phyloP scores from a whole-genome alignment of 2,329 filamentous ascomycete genomes.

The Colletotrichum sp. region DNA sequence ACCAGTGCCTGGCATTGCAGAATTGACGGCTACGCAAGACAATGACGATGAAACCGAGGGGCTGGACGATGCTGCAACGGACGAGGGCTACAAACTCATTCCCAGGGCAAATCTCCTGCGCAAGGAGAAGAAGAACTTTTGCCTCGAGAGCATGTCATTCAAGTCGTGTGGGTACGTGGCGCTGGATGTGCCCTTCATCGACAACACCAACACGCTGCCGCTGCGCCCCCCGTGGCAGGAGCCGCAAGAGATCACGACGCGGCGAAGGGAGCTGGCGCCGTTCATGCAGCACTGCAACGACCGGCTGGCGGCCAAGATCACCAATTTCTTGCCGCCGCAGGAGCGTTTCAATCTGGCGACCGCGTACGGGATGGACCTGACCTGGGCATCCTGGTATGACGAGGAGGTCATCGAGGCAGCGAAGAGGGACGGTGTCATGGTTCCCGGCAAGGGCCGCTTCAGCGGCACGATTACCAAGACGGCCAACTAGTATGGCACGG shows the following conservation, averaged over 20 bases:
- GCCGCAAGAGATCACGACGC: not conserved
- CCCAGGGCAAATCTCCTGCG: constrained; percentile 26
- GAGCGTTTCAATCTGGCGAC: constrained; percentile 34
- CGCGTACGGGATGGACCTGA: constrained; percentile 39
- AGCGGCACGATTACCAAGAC: constrained; percentile 34
- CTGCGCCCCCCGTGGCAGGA: constrained; percentile 17
- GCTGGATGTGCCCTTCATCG: constrained; percentile 40
- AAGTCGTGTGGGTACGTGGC: constrained; percentile 67
- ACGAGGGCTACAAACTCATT: constrained; percentile 23
- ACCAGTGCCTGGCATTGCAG: constrained; percentile 36
- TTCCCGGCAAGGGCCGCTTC: constrained; percentile 45
- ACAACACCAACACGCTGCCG: constrained; percentile 40
- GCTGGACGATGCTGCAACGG: not conserved
- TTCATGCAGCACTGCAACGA: constrained; percentile 43
- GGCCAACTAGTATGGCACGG: not conserved
- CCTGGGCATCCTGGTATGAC: constrained; percentile 42
- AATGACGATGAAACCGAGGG: not conserved
- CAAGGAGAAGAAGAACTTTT: constrained; percentile 31
- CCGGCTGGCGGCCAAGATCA: constrained; percentile 38
- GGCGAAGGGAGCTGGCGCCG: constrained; percentile 17
- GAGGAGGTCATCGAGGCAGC: constrained; percentile 35
- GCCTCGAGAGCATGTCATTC: constrained; percentile 50
- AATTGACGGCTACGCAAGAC: constrained; percentile 17
- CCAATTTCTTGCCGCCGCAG: constrained; percentile 29
- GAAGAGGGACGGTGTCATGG: constrained; percentile 36